These are phyloP conservation scores for Apiospora kogelbergensis DNA, from an alignment of 2,329 filamentous ascomycete species.

Conservation along the genomic window DNA sequence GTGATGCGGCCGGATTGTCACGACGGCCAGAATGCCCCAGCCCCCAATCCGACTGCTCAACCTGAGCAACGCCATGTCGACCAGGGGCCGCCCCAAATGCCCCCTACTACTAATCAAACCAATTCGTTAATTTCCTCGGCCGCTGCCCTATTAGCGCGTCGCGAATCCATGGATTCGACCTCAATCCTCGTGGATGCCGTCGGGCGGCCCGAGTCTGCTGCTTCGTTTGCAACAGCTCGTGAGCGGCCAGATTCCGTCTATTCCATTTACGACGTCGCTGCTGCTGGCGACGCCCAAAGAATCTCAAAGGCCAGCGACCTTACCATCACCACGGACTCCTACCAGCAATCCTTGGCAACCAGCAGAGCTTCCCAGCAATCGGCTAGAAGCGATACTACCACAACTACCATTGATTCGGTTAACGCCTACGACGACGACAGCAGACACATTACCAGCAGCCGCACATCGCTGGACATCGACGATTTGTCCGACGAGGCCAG, in stretches of 20 bases:
- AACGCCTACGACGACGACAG: background rate
- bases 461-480: background rate
- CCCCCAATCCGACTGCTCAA: background rate
- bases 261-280: background rate
- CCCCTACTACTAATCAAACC: constrained; percentile 4
- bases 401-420: constrained; percentile 2
- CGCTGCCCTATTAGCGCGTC: background rate
- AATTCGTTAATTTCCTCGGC: background rate
- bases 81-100: background rate
- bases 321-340: constrained; percentile 18
- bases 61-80: background rate
- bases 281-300: constrained; percentile 12
- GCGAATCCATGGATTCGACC: constrained; percentile 4
- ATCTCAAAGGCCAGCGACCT: constrained; percentile 19
- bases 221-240: constrained; percentile 11
- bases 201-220: constrained; percentile 10
- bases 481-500: background rate
- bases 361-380: constrained; percentile 17
- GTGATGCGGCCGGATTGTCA: constrained; percentile 20
- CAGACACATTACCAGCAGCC: background rate
- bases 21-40: background rate
- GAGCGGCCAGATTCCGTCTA: constrained; percentile 6
- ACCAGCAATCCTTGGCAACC: constrained; percentile 19
- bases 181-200: constrained; percentile 2
- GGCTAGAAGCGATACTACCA: constrained; percentile 18